Conservation (phyloP, 2,329 filamentous ascomycete genomes). For the Aureobasidium sp. region DNA sequence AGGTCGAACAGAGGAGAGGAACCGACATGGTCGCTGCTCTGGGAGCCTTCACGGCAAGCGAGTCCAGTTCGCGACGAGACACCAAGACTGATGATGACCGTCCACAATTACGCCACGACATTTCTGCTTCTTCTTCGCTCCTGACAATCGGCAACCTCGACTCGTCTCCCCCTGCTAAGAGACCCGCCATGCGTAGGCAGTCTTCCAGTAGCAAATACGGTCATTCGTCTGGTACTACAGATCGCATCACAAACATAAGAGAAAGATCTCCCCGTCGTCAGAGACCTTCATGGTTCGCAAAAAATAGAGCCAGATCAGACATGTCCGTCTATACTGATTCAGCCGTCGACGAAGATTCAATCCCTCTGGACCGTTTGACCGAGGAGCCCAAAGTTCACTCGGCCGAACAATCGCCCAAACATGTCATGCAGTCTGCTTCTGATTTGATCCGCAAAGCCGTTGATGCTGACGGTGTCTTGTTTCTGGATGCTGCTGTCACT, state of each 20-base stretch:
- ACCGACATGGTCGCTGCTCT: conserved; percentile 19
- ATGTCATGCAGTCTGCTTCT: conserved; percentile 38
- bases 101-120: background rate
- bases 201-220: background rate
- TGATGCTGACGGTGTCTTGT: conserved; percentile 40
- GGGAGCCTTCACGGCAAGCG: conserved; percentile 18
- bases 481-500: conserved; percentile 29
- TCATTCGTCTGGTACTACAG: background rate
- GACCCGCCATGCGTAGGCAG: background rate
- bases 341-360: background rate
- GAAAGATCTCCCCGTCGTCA: background rate
- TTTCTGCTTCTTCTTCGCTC: background rate
- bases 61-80: background rate
- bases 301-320: background rate
- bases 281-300: background rate
- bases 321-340: background rate
- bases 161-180: background rate
- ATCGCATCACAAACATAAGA: background rate
- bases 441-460: conserved; percentile 41
- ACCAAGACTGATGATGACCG: background rate
- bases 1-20: conserved; percentile 22
- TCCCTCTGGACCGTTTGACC: background rate
- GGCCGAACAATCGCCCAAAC: background rate
- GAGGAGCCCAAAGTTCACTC: background rate
- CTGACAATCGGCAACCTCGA: background rate